These are phyloP conservation scores for Tetragonia tetragonoides DNA, from an alignment of 148 eudicot species.

Conservation along the genomic window DNA sequence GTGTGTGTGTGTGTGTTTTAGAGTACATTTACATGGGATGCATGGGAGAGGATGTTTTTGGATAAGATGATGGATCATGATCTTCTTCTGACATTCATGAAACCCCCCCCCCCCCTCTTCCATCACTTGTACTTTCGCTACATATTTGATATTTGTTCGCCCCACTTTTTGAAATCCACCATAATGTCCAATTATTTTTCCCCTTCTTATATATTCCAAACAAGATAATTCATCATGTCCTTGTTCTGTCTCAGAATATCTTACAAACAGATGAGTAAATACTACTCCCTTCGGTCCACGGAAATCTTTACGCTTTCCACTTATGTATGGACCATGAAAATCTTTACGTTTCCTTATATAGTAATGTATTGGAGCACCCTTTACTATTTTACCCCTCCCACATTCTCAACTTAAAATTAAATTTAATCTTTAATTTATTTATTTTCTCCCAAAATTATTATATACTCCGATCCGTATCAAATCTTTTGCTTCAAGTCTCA, in stretches of 20 bases:
- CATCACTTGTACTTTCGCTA: constrained; percentile 9
- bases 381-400: too few species aligned
- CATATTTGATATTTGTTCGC: not conserved
- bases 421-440: too few species aligned
- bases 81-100: constrained; percentile 33
- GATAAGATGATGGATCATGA: constrained; percentile 29
- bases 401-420: too few species aligned
- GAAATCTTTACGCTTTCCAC: too few species aligned
- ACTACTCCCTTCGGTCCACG: too few species aligned
- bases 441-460: not conserved
- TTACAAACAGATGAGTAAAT: not conserved
- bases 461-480: not conserved
- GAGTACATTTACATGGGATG: too few species aligned
- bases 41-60: constrained; percentile 16
- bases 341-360: too few species aligned
- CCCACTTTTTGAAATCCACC: not conserved
- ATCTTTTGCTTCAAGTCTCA: constrained; percentile 23
- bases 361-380: too few species aligned
- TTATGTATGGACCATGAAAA: too few species aligned
- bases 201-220: not conserved
- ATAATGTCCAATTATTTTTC: constrained; percentile 15
- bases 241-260: constrained; percentile 9
- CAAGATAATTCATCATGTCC: constrained; percentile 15
- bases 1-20: too few species aligned
- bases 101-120: too few species aligned